Base-by-base conservation (phyloP, 2,329 filamentous ascomycete genomes). In the Stromatinia cepivora region DNA sequence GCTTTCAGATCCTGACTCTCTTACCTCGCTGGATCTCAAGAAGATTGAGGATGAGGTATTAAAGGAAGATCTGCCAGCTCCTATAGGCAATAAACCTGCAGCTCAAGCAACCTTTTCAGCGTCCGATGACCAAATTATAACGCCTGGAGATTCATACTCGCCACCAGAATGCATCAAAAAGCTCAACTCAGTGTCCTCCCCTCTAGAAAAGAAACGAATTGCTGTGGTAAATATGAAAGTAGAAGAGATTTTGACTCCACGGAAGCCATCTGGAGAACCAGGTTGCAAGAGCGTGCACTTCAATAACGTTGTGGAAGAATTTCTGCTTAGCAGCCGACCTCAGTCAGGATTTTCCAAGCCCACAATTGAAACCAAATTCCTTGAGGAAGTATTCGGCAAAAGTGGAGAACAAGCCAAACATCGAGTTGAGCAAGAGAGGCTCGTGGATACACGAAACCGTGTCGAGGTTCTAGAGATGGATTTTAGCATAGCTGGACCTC, bases 131-230 rank as follows among this genome's bases (percentile, higher is more conserved):
- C 86, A 87, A 57, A 84, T 85, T 50, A 81, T 89, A 20, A 91
- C 89, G 72, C 85, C 97, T 31, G 82, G 85, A 4, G 91, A 96
- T 74, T 82, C 97, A 46, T 76, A 73, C 50, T 69, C 70, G 2
- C 70, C 73, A 39, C 61, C 73, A 9, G 72, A 65, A 39, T 74
- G 62, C 57, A 22, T 72, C 6, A 67, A 70, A 13, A 64, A 66
- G n/a, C 59, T 42, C 11, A 10, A 48, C 7, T 31, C 68, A 50
- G 64, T 70, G 11, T 63, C 61, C 1, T 22, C 71, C 15, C 48
- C 67, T n/a, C 11, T 56, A n/a, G 66, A 72, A 45, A 20, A 31
- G 11, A 58, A 64, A 52, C 63, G 66, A 50, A 15, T 73, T 4
- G 75, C 70, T 28, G 46, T 53, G 13, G 70, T 74, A 48, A 67